Conservation (phyloP, 2,329 filamentous ascomycete species). For the Nemania diffusa region DNA sequence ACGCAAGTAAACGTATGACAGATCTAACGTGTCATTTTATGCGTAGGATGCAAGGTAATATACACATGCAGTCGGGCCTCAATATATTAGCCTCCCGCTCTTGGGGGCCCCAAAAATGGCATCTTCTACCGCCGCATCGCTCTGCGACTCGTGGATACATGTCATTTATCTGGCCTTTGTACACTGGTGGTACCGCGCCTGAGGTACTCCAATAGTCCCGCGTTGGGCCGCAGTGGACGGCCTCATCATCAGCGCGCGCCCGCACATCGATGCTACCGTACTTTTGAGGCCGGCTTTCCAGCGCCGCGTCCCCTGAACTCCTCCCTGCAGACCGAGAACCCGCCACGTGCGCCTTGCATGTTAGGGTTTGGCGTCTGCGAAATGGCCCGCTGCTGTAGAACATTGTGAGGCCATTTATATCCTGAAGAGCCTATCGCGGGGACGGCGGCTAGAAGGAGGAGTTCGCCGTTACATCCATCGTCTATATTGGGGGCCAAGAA, state of each 20-base stretch:
- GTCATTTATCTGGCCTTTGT: too few relatives aligned
- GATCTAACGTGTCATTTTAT: conserved; percentile 13
- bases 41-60: conserved; percentile 13
- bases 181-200: too few relatives aligned
- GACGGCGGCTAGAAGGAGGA: neutral
- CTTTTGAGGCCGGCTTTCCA: neutral
- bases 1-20: neutral
- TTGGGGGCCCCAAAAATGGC: conserved; percentile 10
- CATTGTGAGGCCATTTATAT: conserved; percentile 24
- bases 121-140: neutral
- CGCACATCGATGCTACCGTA: conserved; percentile 4
- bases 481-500: neutral
- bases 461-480: neutral
- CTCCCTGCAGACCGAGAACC: neutral
- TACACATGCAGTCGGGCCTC: conserved; percentile 6
- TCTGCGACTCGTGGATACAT: neutral
- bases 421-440: conserved; percentile 1
- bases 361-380: neutral
- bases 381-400: neutral
- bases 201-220: neutral
- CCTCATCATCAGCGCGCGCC: neutral
- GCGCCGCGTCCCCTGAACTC: neutral
- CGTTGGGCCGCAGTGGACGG: neutral
- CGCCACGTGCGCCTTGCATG: conserved; percentile 3
- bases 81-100: conserved; percentile 8